Evolutionary conservation across 345 rosid genomes (phyloP), one percentile per base, ranked within the genome.

Genomic region (Hibiscus mutabilis): DNA sequence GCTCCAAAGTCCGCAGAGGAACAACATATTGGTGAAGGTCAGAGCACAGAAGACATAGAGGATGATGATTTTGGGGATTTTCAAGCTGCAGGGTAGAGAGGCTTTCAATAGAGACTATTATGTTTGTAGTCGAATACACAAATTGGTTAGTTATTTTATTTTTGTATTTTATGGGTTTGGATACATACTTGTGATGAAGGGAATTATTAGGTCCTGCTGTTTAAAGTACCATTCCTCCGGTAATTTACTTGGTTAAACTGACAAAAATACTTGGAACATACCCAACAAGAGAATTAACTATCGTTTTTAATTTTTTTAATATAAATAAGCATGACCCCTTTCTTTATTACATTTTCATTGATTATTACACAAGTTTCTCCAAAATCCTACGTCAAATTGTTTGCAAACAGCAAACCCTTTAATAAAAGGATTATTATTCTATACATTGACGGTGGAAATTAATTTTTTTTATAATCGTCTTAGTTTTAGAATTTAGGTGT

Each of bases 31-130:
- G 49, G 57, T 0, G 80, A 71, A 44, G 78, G 77, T 14, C 76
- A 58, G 79, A 81, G 75, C 53, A 59, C 73, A 18, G 85, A 83
- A 72, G 95, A 86, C 35, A 70, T 49, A 69, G 84, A 77, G 2
- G 99, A 96, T 65, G 97, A 96, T 37, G 98, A 89, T 85, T 96
- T 92, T 47, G 99, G 99, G 18, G 99, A 96, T 78, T 96, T 96
- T 81, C 99, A 96, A 81, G 89, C 92, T 14, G 99, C 99, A 2
- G 86, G 86, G 60, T 86, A 74, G 79, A 31, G 72, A 40, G 72
- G 46, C 71, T 29, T 25, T 42, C 16, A 56, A 18, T 55, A 22
- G 19, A 11, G 14, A 21, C 69, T 18, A 1, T 68, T n/a, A 46
- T 13, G 29, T 18, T 52, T 52, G 16, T 31, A n/a, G 24, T 51